Conservation (phyloP, 306 rosid species). For the Glycine latifolia region DNA sequence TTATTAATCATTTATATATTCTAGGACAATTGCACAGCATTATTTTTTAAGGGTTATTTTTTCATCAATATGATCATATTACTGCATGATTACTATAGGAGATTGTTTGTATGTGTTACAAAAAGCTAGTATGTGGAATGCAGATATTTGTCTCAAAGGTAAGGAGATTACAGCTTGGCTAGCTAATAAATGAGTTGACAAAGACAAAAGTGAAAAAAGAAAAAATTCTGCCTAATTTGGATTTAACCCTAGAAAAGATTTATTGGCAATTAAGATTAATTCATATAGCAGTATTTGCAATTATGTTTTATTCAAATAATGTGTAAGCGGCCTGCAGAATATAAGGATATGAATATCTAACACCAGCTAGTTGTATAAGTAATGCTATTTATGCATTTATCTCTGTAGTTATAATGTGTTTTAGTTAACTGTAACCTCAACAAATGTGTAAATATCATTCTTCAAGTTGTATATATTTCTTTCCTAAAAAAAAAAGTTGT, state of each 20-base stretch:
- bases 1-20: conserved; percentile 5
- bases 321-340: no score
- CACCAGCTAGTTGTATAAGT: no score
- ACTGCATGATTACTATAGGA: background rate
- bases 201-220: background rate
- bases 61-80: background rate
- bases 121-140: no score
- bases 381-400: no score
- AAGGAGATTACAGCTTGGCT: background rate
- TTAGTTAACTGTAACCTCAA: background rate
- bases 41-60: background rate
- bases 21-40: background rate
- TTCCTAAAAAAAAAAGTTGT: no score
- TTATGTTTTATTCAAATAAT: no score
- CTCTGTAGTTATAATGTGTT: no score
- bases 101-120: no score
- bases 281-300: background rate
- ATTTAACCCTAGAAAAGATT: background rate
- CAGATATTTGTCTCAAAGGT: background rate
- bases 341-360: no score
- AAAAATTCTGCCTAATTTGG: background rate
- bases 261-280: background rate
- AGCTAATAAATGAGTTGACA: background rate
- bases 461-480: background rate
- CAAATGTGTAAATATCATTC: background rate